Evolutionary conservation across 805 yeast species (phyloP), one percentile per base, ranked within the genome.

Genomic region (Saccharomycopsis fermentans): DNA sequence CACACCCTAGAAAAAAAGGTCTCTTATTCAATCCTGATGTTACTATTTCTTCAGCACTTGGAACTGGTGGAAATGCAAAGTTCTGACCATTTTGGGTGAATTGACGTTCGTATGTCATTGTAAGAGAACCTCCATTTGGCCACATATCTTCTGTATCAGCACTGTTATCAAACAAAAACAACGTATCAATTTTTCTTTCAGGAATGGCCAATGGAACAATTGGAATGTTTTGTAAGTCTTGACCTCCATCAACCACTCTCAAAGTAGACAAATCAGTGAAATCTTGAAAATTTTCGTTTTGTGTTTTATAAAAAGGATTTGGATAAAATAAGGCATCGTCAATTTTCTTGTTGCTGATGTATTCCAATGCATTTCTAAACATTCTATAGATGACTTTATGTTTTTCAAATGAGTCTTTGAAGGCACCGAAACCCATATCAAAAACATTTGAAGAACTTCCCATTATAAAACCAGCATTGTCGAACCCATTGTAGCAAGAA

Each of bases 401-500:
- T 4, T 76, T 66, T 2, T 78, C 62, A 26, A 78, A 76, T 1
- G 84, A 75, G 17, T 81, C 68, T 67, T 84, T 81, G 58, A 85
- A 69, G 63, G 77, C 76, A 50, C 84, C 70, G 29, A 87, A 67
- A 54, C 84, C 74, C 87, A 67, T 55, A 84, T 74, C 69, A 81
- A 83, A 69, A 86, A 88, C 74, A 87, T 88, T 55, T 87, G 96
- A 86, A 1, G 96, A 87, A 6, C 96, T 84, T 40, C 95, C 96
- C 72, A 88, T 74, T 35, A 87, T 72, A 67, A 81, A 90, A 5
- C 96, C 94, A 6, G 87, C 84, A 65, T 88, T 88, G 69, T 90
- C 96, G 61, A 78, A 83, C 1, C 91, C 90, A 1, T 73, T 78
- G 58, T 80, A 71, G 71, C 96, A 90, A 9, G 69, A 65, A 11